Evolutionary conservation across 176 grass and related monocot genomes (phyloP), one percentile per base, ranked within the genome.

Genomic region (Oryza glumipatula): DNA sequence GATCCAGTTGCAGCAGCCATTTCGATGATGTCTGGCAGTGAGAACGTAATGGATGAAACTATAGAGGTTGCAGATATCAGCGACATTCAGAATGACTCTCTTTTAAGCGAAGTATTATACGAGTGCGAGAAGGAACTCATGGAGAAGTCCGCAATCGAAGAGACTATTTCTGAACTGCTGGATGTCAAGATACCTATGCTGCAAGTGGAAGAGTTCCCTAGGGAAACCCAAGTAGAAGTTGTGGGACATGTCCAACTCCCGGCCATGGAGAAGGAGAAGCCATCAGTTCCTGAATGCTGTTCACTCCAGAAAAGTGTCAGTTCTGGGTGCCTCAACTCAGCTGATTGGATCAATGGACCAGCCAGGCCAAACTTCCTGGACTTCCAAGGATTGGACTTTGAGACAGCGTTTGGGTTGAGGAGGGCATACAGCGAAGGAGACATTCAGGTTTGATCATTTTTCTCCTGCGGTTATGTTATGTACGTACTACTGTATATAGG

Each of bases 351-450:
- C 46, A 89, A 80, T 33, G 83, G 88, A 49, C 61, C 89, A 24
- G 68, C 71, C 19, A 92, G 92, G 86, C 94, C 91, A 75, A 96
- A 94, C 73, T 94, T 99, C 72, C 90, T 99, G 9, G 93, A 91
- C 41, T 94, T 99, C 48, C 91, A 96, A 49, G 96, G 86, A 26
- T 26, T 99, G 22, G 94, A 99, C 91, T 87, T 96, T 47, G 97
- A 92, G 79, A 81, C 82, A 48, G 94, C 88, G n/a, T 96, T 92
- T 73, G 94, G 94, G 45, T 47, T 99, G 76, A 87, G 97, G 82
- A 92, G 97, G 76, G 91, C 97, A 45, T 99, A 88, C 46, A 99
- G 97, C 26, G 97, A 99, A 78, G 94, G 97, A 61, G 97, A 99
- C 84, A 99, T 99, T 82, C 86, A 99, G 97, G 97, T 99, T 44